Conservation (phyloP, 2,329 filamentous ascomycete genomes). For the Tolypocladium tropicale region DNA sequence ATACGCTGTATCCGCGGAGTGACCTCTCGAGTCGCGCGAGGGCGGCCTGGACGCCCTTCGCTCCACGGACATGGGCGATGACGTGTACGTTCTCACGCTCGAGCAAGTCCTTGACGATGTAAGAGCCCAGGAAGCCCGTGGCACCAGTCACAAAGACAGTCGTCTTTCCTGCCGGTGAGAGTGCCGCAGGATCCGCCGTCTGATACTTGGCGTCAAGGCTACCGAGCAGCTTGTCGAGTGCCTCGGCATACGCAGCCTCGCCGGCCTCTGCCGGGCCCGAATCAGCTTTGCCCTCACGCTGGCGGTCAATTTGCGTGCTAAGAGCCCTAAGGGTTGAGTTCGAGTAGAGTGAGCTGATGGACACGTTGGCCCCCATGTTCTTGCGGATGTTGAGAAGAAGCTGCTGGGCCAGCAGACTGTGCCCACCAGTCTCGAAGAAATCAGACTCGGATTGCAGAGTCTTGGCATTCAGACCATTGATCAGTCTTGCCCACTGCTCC, state of each 20-base stretch:
- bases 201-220: not conserved
- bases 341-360: conserved; percentile 20
- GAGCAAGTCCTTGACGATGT: conserved; percentile 67
- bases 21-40: conserved; percentile 47
- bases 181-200: not conserved
- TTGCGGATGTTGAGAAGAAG: conserved; percentile 53
- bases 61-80: conserved; percentile 62
- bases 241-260: conserved; percentile 36
- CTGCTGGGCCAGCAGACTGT: conserved; percentile 52
- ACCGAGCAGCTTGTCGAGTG: conserved; percentile 36
- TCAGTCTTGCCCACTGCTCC: conserved; percentile 61
- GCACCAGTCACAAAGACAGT: conserved; percentile 80
- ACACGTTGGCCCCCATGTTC: conserved; percentile 15
- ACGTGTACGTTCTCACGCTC: conserved; percentile 47
- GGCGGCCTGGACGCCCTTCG: conserved; percentile 34
- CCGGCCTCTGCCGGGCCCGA: too few relatives aligned
- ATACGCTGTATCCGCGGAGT: conserved; percentile 69
- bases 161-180: not conserved
- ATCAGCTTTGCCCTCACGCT: not conserved
- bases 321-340: conserved; percentile 17
- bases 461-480: conserved; percentile 55
- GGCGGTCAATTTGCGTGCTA: conserved; percentile 17
- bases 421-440: conserved; percentile 30
- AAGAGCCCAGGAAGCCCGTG: conserved; percentile 69
- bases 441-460: conserved; percentile 38